Percentiles rank a stretch among this genome's conserved stretches.
Evolutionary conservation across 768 basidiomycete genomes (phyloP).

Genomic region (Pleurotus eryngii): DNA sequence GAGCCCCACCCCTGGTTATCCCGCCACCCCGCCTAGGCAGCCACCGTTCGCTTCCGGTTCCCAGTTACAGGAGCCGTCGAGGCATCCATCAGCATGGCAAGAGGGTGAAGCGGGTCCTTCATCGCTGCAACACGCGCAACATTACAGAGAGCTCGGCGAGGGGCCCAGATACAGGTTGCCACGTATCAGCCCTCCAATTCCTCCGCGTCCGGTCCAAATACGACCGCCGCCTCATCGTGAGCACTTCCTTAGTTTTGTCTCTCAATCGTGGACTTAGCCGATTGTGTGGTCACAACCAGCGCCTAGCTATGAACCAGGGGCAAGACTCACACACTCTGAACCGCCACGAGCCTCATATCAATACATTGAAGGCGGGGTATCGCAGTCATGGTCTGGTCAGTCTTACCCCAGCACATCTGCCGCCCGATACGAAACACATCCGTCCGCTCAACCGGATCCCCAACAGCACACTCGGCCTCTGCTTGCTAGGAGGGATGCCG

Average conservation of each 20-base stretch:
- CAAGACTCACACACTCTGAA: background rate
- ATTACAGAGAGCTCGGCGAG: conserved; percentile 14
- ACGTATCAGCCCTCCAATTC: background rate
- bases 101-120: conserved; percentile 47
- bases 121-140: conserved; percentile 25
- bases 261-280: background rate
- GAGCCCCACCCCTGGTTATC: conserved; percentile 28
- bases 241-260: background rate
- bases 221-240: conserved; percentile 1
- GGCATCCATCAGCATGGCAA: conserved; percentile 19
- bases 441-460: conserved; percentile 8
- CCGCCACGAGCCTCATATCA: background rate
- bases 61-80: conserved; percentile 13
- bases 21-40: conserved; percentile 23
- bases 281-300: background rate
- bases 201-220: background rate
- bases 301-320: conserved; percentile 3
- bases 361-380: background rate
- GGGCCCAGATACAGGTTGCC: conserved; percentile 9
- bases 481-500: background rate
- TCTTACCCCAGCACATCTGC: conserved; percentile 8
- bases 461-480: conserved; percentile 3
- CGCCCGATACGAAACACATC: conserved; percentile 5
- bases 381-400: conserved; percentile 8
- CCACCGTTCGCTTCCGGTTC: conserved; percentile 15